Percentiles rank a stretch among this genome's conserved stretches.
These are phyloP conservation scores for Rubia tinctorum DNA, from an alignment of 305 asterid genomes.

Conservation along the genomic window DNA sequence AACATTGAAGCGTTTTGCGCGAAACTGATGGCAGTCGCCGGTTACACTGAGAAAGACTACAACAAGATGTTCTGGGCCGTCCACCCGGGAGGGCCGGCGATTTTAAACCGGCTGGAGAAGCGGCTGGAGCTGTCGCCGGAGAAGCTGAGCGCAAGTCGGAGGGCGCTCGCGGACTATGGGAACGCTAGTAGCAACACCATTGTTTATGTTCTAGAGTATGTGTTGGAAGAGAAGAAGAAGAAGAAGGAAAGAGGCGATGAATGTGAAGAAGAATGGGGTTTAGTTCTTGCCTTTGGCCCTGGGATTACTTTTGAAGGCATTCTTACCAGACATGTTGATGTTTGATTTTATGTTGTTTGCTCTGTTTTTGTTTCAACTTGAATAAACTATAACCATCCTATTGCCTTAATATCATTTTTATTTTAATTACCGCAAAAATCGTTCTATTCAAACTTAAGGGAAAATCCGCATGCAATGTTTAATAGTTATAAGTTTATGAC, in stretches of 20 bases:
- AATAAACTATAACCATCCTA: not conserved
- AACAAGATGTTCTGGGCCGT: constrained; percentile 92
- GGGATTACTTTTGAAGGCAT: constrained; percentile 96
- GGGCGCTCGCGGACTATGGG: constrained; percentile 85
- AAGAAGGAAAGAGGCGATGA: constrained; percentile 10
- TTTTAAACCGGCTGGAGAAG: constrained; percentile 75
- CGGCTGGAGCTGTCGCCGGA: constrained; percentile 60
- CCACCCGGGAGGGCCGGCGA: constrained; percentile 97
- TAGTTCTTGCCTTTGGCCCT: constrained; percentile 88
- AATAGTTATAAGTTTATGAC: too few species aligned
- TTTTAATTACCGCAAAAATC: too few species aligned
- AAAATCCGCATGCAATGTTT: too few species aligned
- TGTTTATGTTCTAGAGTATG: constrained; percentile 82
- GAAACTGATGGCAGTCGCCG: constrained; percentile 48
- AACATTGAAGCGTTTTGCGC: constrained; percentile 63
- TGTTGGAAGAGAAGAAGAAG: constrained; percentile 52
- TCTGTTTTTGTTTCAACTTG: not conserved
- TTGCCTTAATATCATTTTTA: not conserved
- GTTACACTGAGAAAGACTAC: constrained; percentile 37
- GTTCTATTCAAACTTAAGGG: too few species aligned
- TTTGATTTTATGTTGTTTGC: constrained; percentile 13
- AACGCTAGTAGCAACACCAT: constrained; percentile 94
- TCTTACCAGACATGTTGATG: constrained; percentile 60
- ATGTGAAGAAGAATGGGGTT: constrained; percentile 55
- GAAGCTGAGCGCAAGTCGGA: constrained; percentile 65